These are phyloP conservation scores for Aspergillus fructus DNA, from an alignment of 2,329 filamentous ascomycete genomes.

Conservation along the genomic window DNA sequence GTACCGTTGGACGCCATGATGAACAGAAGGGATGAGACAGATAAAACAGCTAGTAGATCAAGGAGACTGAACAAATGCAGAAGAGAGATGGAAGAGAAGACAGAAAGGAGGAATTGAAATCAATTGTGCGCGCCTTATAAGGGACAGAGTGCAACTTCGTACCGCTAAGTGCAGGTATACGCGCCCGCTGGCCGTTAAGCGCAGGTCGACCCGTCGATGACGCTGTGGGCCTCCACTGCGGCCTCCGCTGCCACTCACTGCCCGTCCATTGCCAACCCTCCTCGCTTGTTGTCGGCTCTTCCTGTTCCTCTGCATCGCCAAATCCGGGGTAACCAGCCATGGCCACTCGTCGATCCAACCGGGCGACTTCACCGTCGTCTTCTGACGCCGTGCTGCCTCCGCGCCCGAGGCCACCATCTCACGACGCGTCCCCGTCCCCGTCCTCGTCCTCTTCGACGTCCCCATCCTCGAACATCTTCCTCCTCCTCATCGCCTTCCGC, in stretches of 20 bases:
- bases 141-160: not conserved
- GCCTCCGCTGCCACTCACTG: not conserved
- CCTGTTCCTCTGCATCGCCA: not conserved
- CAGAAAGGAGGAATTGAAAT: not conserved
- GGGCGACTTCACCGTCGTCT: constrained; percentile 2
- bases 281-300: not conserved
- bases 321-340: constrained; percentile 8
- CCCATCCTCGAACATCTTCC: constrained; percentile 34
- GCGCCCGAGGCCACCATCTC: constrained; percentile 12
- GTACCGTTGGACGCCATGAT: constrained; percentile 38
- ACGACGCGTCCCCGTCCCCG: constrained; percentile 6
- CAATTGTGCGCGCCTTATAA: constrained; percentile 5
- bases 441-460: constrained; percentile 51
- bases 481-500: constrained; percentile 64
- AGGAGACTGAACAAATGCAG: not conserved
- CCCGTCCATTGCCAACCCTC: not conserved
- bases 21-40: constrained; percentile 19
- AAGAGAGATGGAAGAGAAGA: not conserved
- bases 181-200: constrained; percentile 29
- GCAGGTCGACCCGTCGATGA: constrained; percentile 28
- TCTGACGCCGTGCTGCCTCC: constrained; percentile 1
- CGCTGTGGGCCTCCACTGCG: not conserved
- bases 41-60: constrained; percentile 5
- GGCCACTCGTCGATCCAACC: constrained; percentile 1
- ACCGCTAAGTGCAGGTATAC: constrained; percentile 38